Base-by-base conservation (phyloP, 2,329 filamentous ascomycete species). In the Neonectria ditissima region DNA sequence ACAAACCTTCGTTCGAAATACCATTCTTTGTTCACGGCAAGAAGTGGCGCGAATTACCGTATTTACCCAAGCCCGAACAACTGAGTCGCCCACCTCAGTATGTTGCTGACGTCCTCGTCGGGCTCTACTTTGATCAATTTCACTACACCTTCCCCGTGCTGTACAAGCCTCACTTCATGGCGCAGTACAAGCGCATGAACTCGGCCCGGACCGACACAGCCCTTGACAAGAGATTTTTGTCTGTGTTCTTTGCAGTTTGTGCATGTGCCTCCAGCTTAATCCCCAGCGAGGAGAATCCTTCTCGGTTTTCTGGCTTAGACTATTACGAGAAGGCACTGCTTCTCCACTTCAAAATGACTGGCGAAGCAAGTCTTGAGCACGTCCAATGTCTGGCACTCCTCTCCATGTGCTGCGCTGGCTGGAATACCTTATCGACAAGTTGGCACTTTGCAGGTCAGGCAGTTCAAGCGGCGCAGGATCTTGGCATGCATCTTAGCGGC, bases 381-480 rank as follows among this genome's bases (percentile, higher is more conserved):
- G 73, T 75, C 2, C 74, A 77, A 24, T 77, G 72, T 55, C 63
- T 77, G 5, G 73, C 67, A 3, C 55, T 77, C 7, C 56, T 77
- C 2, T 65, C 74, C 2, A 75, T 76, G 69, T 77, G 74, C 59
- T 66, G 69, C 9, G 73, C 70, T 0, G 70, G 75, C 5, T 77
- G 75, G 75, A 76, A 76, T 39, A 76, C 72, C 1, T 56, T 75
- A 13, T 69, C 75, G 1, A 69, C 71, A 28, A 75, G 74, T 56
- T 76, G 74, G 75, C 68, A 53, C 11, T 57, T 66, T 30, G 63
- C 63, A 13, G 73, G 74, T 1, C 74, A 76, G 45, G 74, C 74
- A 1, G 74, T 76, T 4, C 51, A 73, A 24, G 66, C 69, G 10
- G 70, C 74, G 2, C 65, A 71, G 51, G 74, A 76, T 55, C 67